Evolutionary conservation across 331 rosid species (phyloP).

Genomic region (Acacia pycnantha): DNA sequence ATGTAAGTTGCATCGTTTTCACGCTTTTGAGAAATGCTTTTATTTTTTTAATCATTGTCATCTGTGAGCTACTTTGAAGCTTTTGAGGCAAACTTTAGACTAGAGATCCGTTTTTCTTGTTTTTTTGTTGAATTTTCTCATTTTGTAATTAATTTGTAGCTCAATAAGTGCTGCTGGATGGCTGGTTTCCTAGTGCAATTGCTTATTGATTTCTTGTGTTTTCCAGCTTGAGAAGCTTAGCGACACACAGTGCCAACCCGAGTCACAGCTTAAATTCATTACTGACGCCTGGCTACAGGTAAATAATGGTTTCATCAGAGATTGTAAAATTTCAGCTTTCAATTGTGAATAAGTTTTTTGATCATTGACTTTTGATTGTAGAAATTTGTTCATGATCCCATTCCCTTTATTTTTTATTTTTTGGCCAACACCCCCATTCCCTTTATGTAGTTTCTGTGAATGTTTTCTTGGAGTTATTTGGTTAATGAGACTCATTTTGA

Average conservation of each 20-base stretch:
- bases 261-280: conserved; percentile 66
- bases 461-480: background rate
- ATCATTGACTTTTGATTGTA: background rate
- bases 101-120: background rate
- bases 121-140: background rate
- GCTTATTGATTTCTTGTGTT: conserved; percentile 7
- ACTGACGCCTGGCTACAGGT: conserved; percentile 82
- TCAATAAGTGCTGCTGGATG: background rate
- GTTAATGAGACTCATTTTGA: conserved; percentile 9
- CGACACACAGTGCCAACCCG: conserved; percentile 57
- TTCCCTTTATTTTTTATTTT: background rate
- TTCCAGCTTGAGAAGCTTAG: conserved; percentile 67
- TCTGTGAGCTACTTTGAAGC: background rate
- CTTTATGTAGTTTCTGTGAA: background rate
- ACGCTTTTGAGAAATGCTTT: background rate
- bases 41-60: background rate
- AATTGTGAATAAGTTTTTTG: background rate
- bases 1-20: conserved; percentile 39
- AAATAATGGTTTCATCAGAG: conserved; percentile 3
- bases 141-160: background rate
- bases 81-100: background rate
- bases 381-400: background rate
- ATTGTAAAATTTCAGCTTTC: background rate
- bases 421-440: background rate
- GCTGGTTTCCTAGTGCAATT: background rate